These are phyloP conservation scores for Pleurotus ostreatus DNA, from an alignment of 768 basidiomycete genomes.

Conservation along the genomic window DNA sequence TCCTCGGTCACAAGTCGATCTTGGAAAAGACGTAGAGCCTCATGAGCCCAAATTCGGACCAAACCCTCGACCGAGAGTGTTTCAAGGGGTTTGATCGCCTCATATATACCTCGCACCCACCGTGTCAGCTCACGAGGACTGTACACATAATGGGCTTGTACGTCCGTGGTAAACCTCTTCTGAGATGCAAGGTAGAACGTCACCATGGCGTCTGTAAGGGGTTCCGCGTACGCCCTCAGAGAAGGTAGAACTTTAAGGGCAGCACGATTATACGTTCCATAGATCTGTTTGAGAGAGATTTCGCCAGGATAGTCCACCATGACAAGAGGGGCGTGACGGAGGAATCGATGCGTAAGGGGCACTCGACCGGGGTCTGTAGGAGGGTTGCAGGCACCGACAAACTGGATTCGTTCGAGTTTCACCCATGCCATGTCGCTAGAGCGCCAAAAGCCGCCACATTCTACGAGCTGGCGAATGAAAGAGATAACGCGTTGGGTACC, in stretches of 20 bases:
- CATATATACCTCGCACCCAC: constrained; percentile 96
- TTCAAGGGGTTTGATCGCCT: constrained; percentile 92
- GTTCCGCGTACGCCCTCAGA: constrained; percentile 87
- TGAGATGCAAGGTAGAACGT: constrained; percentile 92
- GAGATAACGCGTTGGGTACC: constrained; percentile 99
- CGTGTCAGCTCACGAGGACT: constrained; percentile 97
- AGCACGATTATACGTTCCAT: constrained; percentile 96
- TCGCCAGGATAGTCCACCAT: constrained; percentile 99
- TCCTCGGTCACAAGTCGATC: constrained; percentile 93
- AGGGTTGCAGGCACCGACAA: constrained; percentile 98
- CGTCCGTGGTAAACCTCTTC: constrained; percentile 89
- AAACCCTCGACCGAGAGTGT: constrained; percentile 92
- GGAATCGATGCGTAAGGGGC: constrained; percentile 95
- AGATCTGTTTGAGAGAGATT: constrained; percentile 95
- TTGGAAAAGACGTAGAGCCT: constrained; percentile 95
- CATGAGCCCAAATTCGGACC: constrained; percentile 97
- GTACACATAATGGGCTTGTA: constrained; percentile 99
- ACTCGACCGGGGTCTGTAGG: constrained; percentile 99
- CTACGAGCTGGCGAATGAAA: constrained; percentile 95
- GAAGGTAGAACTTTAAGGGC: constrained; percentile 94
- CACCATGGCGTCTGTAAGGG: constrained; percentile 98
- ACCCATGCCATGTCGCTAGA: constrained; percentile 96
- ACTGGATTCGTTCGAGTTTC: constrained; percentile 96
- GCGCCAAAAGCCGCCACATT: constrained; percentile 93
- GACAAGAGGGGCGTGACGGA: constrained; percentile 93